Evolutionary conservation across 768 basidiomycete genomes (phyloP).

Genomic region (Saitozyma sp.): DNA sequence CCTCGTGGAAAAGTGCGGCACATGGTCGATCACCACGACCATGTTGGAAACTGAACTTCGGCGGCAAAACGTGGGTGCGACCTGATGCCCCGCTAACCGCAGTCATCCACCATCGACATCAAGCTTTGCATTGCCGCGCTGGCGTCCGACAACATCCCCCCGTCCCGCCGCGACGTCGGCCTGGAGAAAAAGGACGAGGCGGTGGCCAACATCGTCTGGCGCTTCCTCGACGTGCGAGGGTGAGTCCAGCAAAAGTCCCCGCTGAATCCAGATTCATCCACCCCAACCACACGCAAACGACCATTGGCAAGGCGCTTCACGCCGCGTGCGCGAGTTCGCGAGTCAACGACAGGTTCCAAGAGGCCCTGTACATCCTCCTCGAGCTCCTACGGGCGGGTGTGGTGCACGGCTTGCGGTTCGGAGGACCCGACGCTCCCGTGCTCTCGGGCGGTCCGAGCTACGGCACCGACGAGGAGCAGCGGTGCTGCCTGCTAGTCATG

Average conservation of each 20-base stretch:
- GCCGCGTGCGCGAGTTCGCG: conserved; percentile 72
- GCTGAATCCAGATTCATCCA: conserved; percentile 69
- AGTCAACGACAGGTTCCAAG: conserved; percentile 98
- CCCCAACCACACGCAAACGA: conserved; percentile 83
- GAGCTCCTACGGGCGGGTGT: conserved; percentile 96
- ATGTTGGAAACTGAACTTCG: conserved; percentile 91
- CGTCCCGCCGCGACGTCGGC: too few relatives aligned
- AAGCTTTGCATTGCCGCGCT: conserved; percentile 12
- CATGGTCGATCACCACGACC: conserved; percentile 83
- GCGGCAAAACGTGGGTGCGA: conserved; percentile 75
- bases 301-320: conserved; percentile 88
- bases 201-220: conserved; percentile 97
- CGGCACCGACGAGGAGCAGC: conserved; percentile 90
- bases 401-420: conserved; percentile 91
- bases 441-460: conserved; percentile 96
- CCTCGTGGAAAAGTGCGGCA: conserved; percentile 79
- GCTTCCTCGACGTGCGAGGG: conserved; percentile 95
- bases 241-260: conserved; percentile 55
- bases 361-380: conserved; percentile 88
- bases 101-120: conserved; percentile 12
- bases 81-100: neutral
- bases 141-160: conserved; percentile 57
- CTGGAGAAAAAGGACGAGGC: conserved; percentile 99
- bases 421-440: conserved; percentile 60
- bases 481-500: conserved; percentile 94